Percentiles rank a stretch among this genome's conserved stretches.
These are phyloP conservation scores for Azolla pinnata DNA, from an alignment of 75 land plant genomes.

Conservation along the genomic window DNA sequence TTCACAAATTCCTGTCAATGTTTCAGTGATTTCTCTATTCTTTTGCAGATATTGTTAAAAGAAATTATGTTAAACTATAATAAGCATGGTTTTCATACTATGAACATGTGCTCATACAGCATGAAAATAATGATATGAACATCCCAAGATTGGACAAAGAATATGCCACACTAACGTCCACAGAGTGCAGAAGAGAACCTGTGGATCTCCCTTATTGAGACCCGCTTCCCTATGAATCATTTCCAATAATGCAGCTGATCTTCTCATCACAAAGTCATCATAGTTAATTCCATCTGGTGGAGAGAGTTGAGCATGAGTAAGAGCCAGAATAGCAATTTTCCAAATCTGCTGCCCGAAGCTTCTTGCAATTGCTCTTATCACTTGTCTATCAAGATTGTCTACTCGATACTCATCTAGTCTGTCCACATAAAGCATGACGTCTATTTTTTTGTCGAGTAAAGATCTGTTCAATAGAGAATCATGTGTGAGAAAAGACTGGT, in stretches of 20 bases:
- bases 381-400: conserved; percentile 81
- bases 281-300: conserved; percentile 85
- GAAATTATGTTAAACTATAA: too few relatives aligned
- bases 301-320: conserved; percentile 93
- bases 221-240: conserved; percentile 46
- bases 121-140: too few relatives aligned
- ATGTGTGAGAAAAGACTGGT: too few relatives aligned
- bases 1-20: too few relatives aligned
- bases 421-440: conserved; percentile 88
- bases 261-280: conserved; percentile 50
- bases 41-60: too few relatives aligned
- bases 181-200: conserved; percentile 45
- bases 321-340: conserved; percentile 55
- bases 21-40: too few relatives aligned
- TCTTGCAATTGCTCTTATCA: conserved; percentile 62
- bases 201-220: conserved; percentile 39
- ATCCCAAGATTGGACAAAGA: too few relatives aligned
- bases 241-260: conserved; percentile 60
- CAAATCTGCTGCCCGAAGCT: conserved; percentile 88
- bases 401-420: conserved; percentile 91
- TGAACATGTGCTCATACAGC: too few relatives aligned
- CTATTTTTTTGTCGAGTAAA: conserved; percentile 86
- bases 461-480: conserved; percentile 61
- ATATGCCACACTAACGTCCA: too few relatives aligned
- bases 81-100: too few relatives aligned